These are phyloP conservation scores for Hyaloscypha variabilis DNA, from an alignment of 495 filamentous ascomycete species.

Conservation along the genomic window DNA sequence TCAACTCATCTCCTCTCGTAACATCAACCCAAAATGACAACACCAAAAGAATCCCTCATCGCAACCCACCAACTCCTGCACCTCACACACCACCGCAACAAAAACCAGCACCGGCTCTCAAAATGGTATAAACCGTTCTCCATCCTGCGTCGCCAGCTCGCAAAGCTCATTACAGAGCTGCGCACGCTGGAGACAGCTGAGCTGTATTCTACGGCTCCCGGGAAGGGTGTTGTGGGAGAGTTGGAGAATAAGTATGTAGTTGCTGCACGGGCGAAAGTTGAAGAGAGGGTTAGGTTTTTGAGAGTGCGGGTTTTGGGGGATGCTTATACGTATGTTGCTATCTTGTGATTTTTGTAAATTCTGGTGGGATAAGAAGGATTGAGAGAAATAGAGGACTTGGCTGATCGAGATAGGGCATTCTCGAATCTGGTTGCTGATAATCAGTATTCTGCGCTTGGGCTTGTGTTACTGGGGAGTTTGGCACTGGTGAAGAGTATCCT, in stretches of 20 bases:
- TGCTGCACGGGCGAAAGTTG: conserved; percentile 25
- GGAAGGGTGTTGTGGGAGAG: conserved; percentile 6
- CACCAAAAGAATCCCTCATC: conserved; percentile 1
- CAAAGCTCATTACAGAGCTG: conserved; percentile 50
- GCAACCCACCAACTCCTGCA: conserved; percentile 52
- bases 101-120: conserved; percentile 73
- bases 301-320: conserved; percentile 27
- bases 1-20: background rate
- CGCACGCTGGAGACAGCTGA: conserved; percentile 27
- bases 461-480: conserved; percentile 68
- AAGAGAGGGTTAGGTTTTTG: conserved; percentile 26
- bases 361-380: background rate
- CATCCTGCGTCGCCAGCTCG: conserved; percentile 63
- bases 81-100: conserved; percentile 75
- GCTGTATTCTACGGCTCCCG: background rate
- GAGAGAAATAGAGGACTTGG: background rate
- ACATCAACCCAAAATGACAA: background rate
- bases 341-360: too few species aligned
- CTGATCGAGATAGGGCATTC: conserved; percentile 50
- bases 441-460: conserved; percentile 79
- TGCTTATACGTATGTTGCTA: conserved; percentile 27
- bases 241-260: conserved; percentile 16
- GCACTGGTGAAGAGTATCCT: conserved; percentile 58
- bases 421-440: conserved; percentile 69
- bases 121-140: conserved; percentile 77